phyloP scores from a whole-genome alignment of 176 grass and related monocot genomes.

The Aegilops bicornis region DNA sequence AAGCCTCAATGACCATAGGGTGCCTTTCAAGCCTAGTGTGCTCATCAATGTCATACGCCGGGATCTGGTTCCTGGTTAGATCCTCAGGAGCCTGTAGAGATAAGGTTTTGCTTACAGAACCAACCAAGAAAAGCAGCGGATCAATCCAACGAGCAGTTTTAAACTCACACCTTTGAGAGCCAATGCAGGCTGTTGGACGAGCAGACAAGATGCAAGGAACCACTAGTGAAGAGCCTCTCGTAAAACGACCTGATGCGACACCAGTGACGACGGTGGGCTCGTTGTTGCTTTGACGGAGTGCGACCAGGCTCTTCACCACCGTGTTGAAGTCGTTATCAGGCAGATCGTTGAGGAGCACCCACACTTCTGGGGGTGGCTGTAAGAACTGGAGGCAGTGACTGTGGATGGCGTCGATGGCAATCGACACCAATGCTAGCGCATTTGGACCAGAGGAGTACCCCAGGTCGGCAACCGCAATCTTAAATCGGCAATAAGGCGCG shows the following conservation, averaged over 20 bases:
- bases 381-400: neutral
- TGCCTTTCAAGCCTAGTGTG: neutral
- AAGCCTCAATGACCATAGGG: neutral
- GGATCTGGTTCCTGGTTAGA: neutral
- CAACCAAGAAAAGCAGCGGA: too few relatives aligned
- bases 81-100: slow-evolving; percentile 3
- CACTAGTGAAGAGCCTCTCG: slow-evolving; percentile 4
- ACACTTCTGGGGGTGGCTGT: neutral
- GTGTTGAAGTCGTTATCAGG: slow-evolving; percentile 27
- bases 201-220: neutral
- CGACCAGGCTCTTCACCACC: neutral
- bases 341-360: neutral
- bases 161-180: neutral
- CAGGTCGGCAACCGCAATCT: neutral
- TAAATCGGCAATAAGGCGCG: neutral
- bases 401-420: neutral
- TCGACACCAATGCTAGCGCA: neutral
- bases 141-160: neutral
- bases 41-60: neutral
- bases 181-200: neutral
- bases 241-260: neutral
- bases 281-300: neutral
- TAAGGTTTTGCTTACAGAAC: neutral
- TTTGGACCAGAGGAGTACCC: slow-evolving; percentile 13
- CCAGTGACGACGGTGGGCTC: neutral